These are phyloP conservation scores for Catharanthus roseus DNA, from an alignment of 257 asterid genomes.

Conservation along the genomic window DNA sequence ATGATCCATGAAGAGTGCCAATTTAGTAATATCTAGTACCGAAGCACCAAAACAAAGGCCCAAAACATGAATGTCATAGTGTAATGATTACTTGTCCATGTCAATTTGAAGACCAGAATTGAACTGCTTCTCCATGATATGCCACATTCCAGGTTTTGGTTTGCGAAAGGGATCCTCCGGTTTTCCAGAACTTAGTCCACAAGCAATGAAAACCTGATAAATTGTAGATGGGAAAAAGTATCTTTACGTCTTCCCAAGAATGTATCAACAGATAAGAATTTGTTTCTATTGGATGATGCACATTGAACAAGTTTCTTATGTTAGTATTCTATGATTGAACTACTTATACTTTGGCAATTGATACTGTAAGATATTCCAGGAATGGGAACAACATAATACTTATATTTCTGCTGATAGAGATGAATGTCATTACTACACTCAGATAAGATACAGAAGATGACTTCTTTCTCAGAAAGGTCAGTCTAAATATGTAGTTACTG, in stretches of 20 bases:
- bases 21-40: background rate
- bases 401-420: background rate
- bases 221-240: background rate
- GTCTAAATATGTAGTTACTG: background rate
- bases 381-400: background rate
- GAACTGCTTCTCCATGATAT: conserved; percentile 76
- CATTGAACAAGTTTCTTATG: background rate
- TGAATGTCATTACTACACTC: background rate
- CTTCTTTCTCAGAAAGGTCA: background rate
- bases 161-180: conserved; percentile 80
- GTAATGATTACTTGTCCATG: conserved; percentile 55
- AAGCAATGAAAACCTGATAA: conserved; percentile 89
- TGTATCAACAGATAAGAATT: conserved; percentile 1
- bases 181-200: conserved; percentile 53
- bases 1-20: too few species aligned
- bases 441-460: background rate
- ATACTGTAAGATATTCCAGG: conserved; percentile 1
- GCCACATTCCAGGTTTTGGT: conserved; percentile 96
- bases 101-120: conserved; percentile 73
- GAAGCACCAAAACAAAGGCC: background rate
- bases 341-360: background rate
- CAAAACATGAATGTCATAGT: conserved; percentile 10
- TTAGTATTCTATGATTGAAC: background rate
- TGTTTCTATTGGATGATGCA: background rate
- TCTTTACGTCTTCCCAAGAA: background rate